Percentiles rank a stretch among this genome's conserved stretches.
phyloP scores from a whole-genome alignment of 148 eudicot species.

The Pharnaceum exiguum region DNA sequence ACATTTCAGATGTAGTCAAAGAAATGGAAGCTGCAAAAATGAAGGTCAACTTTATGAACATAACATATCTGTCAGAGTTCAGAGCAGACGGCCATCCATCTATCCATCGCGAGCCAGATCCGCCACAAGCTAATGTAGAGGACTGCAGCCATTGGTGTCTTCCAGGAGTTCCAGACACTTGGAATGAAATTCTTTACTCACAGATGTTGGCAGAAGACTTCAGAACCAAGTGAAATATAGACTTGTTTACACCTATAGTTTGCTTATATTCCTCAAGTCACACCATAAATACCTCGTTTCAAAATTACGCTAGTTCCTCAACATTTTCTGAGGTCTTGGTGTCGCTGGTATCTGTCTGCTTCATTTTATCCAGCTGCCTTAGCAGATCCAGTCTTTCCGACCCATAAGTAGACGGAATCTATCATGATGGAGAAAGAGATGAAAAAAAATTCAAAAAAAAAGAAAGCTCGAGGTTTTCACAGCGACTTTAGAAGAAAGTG shows the following conservation, averaged over 20 bases:
- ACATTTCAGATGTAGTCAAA: conserved; percentile 30
- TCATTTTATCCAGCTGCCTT: conserved; percentile 89
- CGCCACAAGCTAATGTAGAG: conserved; percentile 37
- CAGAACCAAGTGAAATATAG: conserved; percentile 20
- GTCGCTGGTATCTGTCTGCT: conserved; percentile 59
- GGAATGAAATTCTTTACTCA: conserved; percentile 70
- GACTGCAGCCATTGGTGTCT: conserved; percentile 91
- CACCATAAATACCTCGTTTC: background rate
- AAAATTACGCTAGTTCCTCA: conserved; percentile 37
- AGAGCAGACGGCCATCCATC: conserved; percentile 63
- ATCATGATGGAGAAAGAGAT: conserved; percentile 6
- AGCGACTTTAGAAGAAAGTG: background rate
- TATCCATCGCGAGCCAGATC: conserved; percentile 55
- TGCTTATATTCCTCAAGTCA: background rate
- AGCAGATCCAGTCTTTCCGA: conserved; percentile 72
- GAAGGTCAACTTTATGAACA: conserved; percentile 34
- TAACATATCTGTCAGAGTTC: conserved; percentile 49
- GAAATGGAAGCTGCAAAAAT: conserved; percentile 32
- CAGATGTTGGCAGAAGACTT: conserved; percentile 39
- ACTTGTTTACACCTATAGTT: background rate
- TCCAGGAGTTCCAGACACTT: conserved; percentile 78
- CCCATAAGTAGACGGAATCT: conserved; percentile 97
- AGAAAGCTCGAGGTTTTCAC: no score
- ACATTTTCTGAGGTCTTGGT: conserved; percentile 37
- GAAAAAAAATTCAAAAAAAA: no score